These are phyloP conservation scores for Naumovozyma baii DNA, from an alignment of 805 yeast genomes.

Conservation along the genomic window DNA sequence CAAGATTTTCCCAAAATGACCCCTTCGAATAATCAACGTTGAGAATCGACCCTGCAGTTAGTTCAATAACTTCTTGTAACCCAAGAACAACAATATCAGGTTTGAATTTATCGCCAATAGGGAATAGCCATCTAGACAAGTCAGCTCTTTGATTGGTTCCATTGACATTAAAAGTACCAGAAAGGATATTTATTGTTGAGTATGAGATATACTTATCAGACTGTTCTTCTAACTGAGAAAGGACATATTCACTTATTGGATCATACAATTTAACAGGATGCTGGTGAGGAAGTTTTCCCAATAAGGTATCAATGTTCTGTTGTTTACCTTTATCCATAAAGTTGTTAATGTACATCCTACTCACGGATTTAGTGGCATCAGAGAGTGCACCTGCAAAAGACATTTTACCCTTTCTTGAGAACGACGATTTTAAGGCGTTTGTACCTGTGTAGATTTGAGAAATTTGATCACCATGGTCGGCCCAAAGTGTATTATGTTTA, in stretches of 20 bases:
- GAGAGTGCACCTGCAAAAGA: slow-evolving; percentile 93
- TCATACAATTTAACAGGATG: slow-evolving; percentile 67
- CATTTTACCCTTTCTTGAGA: slow-evolving; percentile 92
- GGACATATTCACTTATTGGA: slow-evolving; percentile 81
- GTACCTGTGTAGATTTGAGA: slow-evolving; percentile 96
- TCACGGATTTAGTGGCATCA: slow-evolving; percentile 92
- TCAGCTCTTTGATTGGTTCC: slow-evolving; percentile 56
- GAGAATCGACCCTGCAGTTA: slow-evolving; percentile 83
- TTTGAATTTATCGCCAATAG: slow-evolving; percentile 43
- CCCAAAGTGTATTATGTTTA: slow-evolving; percentile 89
- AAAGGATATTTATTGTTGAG: slow-evolving; percentile 52
- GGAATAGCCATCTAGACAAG: slow-evolving; percentile 71
- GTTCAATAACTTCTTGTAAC: slow-evolving; percentile 86
- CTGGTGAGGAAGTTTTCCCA: slow-evolving; percentile 75
- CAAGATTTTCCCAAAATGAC: slow-evolving; percentile 65
- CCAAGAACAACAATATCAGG: slow-evolving; percentile 88
- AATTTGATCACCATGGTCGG: slow-evolving; percentile 95
- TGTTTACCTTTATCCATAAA: slow-evolving; percentile 90
- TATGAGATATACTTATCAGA: slow-evolving; percentile 48
- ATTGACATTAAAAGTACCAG: slow-evolving; percentile 83
- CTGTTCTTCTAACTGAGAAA: slow-evolving; percentile 39
- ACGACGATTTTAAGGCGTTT: slow-evolving; percentile 90
- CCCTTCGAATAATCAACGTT: slow-evolving; percentile 77
- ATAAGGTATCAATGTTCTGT: slow-evolving; percentile 72
- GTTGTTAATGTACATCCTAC: slow-evolving; percentile 90